Conservation (phyloP, 1,139 yeast species). For the Yamadazyma songkhlaensis region DNA sequence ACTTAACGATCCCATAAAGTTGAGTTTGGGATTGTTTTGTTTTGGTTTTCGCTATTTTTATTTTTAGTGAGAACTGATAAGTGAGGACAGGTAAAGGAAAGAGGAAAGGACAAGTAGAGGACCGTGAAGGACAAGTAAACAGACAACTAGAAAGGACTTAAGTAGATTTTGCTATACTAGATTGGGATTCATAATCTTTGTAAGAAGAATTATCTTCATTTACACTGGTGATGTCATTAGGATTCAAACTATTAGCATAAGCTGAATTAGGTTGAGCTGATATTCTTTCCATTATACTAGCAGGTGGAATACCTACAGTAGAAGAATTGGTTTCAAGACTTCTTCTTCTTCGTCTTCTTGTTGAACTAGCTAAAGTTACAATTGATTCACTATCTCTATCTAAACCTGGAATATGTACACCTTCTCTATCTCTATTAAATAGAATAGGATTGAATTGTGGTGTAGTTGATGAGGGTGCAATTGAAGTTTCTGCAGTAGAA, state of each 20-base stretch:
- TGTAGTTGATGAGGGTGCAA: conserved; percentile 36
- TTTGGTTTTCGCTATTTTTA: conserved; percentile 1
- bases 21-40: not conserved
- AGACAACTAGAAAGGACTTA: not conserved
- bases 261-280: conserved; percentile 14
- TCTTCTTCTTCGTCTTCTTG: conserved; percentile 47
- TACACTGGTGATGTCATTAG: conserved; percentile 8
- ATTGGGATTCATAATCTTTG: conserved; percentile 5
- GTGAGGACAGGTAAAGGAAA: too few species aligned
- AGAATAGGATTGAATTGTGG: conserved; percentile 10
- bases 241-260: conserved; percentile 14
- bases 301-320: conserved; percentile 63
- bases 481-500: conserved; percentile 53
- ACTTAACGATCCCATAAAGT: conserved; percentile 6
- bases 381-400: conserved; percentile 53
- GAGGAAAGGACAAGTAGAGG: too few species aligned
- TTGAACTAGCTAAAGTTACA: conserved; percentile 52
- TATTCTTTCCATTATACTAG: conserved; percentile 53
- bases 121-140: not conserved
- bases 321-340: conserved; percentile 60
- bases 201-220: conserved; percentile 9
- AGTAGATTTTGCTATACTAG: conserved; percentile 3
- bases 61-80: not conserved
- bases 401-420: conserved; percentile 10
- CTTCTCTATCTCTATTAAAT: conserved; percentile 9